Conservation (phyloP, 148 eudicot species). For the Agrostemma githago region DNA sequence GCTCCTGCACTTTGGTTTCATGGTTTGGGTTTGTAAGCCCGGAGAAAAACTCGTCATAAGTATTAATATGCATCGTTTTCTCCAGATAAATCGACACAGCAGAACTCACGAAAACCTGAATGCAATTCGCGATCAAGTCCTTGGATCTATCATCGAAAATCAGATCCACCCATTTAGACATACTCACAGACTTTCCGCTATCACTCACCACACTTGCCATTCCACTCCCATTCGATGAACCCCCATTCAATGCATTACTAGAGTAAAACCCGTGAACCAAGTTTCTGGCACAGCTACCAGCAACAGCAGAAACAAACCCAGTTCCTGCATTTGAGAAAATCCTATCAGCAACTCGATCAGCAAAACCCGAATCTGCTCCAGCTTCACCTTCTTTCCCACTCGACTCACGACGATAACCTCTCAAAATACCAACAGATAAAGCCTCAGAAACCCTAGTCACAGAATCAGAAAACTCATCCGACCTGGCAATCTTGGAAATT, state of each 20-base stretch:
- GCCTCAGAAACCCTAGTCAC: slow-evolving; percentile 51
- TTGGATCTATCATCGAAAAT: slow-evolving; percentile 44
- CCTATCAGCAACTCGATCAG: slow-evolving; percentile 54
- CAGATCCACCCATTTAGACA: slow-evolving; percentile 40
- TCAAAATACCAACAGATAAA: slow-evolving; percentile 50
- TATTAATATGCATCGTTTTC: slow-evolving; percentile 56
- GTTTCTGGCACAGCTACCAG: slow-evolving; percentile 85
- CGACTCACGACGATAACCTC: slow-evolving; percentile 39
- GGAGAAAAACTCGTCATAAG: slow-evolving; percentile 62
- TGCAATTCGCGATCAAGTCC: slow-evolving; percentile 47
- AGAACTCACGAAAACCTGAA: slow-evolving; percentile 73
- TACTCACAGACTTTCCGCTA: slow-evolving; percentile 25
- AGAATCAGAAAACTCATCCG: slow-evolving; percentile 59
- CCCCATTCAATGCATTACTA: slow-evolving; percentile 11
- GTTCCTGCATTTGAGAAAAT: slow-evolving; percentile 59
- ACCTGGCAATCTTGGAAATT: slow-evolving; percentile 55
- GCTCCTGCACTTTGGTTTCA: slow-evolving; percentile 46
- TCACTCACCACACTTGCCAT: slow-evolving; percentile 11
- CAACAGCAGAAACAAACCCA: slow-evolving; percentile 75
- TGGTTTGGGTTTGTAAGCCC: slow-evolving; percentile 79
- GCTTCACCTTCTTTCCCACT: slow-evolving; percentile 27
- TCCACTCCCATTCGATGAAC: slow-evolving; percentile 25
- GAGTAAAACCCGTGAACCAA: slow-evolving; percentile 58
- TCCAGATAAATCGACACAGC: slow-evolving; percentile 80
- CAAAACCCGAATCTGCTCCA: slow-evolving; percentile 27